Base-by-base conservation (phyloP, 164 flowering plant genomes). In the Chimonanthus salicifolius region DNA sequence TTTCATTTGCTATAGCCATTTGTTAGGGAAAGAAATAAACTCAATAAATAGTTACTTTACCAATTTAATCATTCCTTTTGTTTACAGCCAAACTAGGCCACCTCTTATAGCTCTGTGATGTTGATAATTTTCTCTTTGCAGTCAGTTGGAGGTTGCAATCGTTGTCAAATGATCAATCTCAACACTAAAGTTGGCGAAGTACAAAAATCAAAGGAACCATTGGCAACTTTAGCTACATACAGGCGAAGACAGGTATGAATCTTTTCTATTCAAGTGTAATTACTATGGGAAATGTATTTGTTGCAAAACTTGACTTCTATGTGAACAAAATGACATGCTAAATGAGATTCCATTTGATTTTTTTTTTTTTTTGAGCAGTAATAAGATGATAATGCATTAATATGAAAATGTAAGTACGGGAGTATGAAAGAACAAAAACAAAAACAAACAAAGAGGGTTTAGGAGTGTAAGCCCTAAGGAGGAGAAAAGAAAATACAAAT, bases 111-210 rank as follows among this genome's bases (percentile, higher is more conserved):
- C 0, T 58, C 54, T 64, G 33, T 33, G 20, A 0, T 66, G 20
- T 44, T 13, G 43, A 63, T 66, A 44, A 21, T 58, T 49, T 6
- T 72, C 71, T 74, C 68, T 68, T n/a, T 77, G 70, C 82, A 94
- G 99, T 90, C 93, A 4, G 64, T 93, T 65, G 99, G 98, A 74
- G 98, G 99, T 74, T 93, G 99, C 87, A 93, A 90, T 74, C 94
- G 98, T 47, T 95, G 98, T 82, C 90, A 95, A 76, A 88, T 93
- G 94, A 88, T 93, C 80, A 92, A 93, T 77, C 68, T 87, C 60
- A 80, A 72, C 67, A 72, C 76, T 54, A 70, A 74, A 64, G 79
- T 74, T 6, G 90, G 85, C 62, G 78, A 80, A 63, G 79, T 84
- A 58, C 76, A 76, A 69, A 88, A 80, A 68, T 80, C 87, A 45